Base-by-base conservation (phyloP, 768 basidiomycete genomes). In the Leccinum subgranulosum region DNA sequence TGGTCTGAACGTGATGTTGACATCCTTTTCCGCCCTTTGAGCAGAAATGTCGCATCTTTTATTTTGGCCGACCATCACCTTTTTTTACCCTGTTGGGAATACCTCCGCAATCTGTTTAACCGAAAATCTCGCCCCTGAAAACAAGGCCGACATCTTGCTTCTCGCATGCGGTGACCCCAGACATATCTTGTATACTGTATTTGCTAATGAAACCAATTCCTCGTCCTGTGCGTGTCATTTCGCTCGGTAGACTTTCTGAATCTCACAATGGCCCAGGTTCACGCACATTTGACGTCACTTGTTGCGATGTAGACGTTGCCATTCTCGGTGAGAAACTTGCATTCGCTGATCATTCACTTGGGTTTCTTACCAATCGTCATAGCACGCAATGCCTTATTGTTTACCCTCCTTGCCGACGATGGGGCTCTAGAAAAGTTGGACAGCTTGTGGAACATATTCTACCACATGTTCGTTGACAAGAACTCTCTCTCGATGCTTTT, bases 41-140 rank as follows among this genome's bases (percentile, higher is more conserved):
- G 12, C 23, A 58, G 43, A n/a, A 23, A 68, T 66, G 64, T 60
- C 61, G 0, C 66, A 66, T 28, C 53, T 56, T 1, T 43, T 68
- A 17, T 57, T 55, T 45, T 68, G 60, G 58, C 66, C 64, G 3
- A 49, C 66, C 2, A 8, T 52, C n/a, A 66, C 64, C 1, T 81
- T 71, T 55, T 85, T 84, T 71, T 84, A 85, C 64, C 79, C 84
- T 0, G 75, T 84, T 8, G 84, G 84, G 27, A 85, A 85, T 60
- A 84, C 84, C 0, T 74, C 82, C 4, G 78, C 85, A 1, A 68
- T 80, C 4, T 80, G 73, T 58, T 69, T 85, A 45, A 79, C 81
- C 1, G 71, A 78, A 49, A 74, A 77, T 46, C 60, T 85, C 7
- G 58, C 79, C 46, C 78, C 79, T 0, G 81, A 82, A 55, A 63